Base-by-base conservation (phyloP, 2,329 filamentous ascomycete genomes). In the Monosporascus sp. region DNA sequence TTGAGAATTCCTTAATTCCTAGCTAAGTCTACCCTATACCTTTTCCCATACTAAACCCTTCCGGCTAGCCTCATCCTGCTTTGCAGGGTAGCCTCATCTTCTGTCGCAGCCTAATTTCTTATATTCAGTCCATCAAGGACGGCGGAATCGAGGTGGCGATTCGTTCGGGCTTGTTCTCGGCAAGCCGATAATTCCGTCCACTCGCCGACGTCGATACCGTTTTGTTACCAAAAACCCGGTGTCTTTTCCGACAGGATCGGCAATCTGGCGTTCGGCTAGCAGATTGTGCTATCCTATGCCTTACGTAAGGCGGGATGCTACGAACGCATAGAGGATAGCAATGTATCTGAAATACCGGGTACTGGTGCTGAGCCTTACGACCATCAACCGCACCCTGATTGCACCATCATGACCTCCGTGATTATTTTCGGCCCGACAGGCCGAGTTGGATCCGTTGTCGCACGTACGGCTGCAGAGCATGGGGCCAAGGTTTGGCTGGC, bases 381-480 rank as follows among this genome's bases (percentile, higher is more conserved):
- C 38, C 14, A 26, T 26, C 24, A 26, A 26, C 24, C 3, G 7
- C 17, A n/a, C 38, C 17, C 38, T 41, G 38, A 41, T 20, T 41
- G n/a, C 38, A 41, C 17, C 9, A 51, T 45, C n/a, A 65, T 68
- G 55, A 53, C 59, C 35, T 56, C 56, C n/a, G 67, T 72, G 5
- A 72, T 78, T 48, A 62, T 78, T 43, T 78, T 78, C 56, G 75
- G 76, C n/a, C 70, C 76, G n/a, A 76, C 76, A 22, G 76, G 76
- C 49, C 62, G 61, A 17, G 70, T 77, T 31, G 77, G 69, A 31
- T 70, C 69, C 31, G 62, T 64, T 11, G 65, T 68, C 7, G 74
- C 75, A 3, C 65, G 56, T 14, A 64, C 64, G 31, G 73, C 74
- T 28, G 62, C 64, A 8, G 53, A 66, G 24, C 65, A 63, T 46